Evolutionary conservation across 2,329 filamentous ascomycete genomes (phyloP).

Genomic region (Pseudofabraea citricarpa): DNA sequence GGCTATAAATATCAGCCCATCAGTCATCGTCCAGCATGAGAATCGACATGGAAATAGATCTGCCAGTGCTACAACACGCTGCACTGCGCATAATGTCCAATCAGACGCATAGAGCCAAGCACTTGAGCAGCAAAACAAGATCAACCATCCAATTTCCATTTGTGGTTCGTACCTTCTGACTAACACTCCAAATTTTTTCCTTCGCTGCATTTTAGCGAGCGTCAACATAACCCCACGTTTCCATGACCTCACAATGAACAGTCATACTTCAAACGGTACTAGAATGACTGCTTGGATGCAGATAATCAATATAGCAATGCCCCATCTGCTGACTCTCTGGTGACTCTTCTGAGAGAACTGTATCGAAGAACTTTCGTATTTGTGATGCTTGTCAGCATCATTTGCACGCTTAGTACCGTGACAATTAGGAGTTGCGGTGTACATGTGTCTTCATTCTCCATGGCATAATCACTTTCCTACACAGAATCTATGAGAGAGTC

Average conservation of each 20-base stretch:
- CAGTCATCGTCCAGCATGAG: no score
- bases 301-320: neutral
- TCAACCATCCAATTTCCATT: neutral
- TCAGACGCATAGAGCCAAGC: no score
- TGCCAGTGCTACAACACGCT: neutral
- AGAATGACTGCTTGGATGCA: no score
- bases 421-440: no score
- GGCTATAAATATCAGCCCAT: neutral
- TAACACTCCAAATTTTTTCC: no score
- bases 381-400: neutral
- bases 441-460: neutral
- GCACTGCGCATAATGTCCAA: neutral
- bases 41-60: neutral
- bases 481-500: slow-evolving; percentile 20
- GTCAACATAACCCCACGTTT: neutral
- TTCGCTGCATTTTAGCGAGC: neutral
- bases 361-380: neutral
- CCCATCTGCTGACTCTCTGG: neutral
- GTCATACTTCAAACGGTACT: no score
- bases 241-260: neutral
- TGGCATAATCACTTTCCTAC: slow-evolving; percentile 22
- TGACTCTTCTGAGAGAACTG: neutral
- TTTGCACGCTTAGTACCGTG: no score
- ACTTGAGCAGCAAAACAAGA: neutral
- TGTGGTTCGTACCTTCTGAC: neutral